A percentile compares a stretch with the other conserved stretches of the same genome.
Conservation (phyloP, 331 rosid genomes). For the Erythrophleum ivorense region DNA sequence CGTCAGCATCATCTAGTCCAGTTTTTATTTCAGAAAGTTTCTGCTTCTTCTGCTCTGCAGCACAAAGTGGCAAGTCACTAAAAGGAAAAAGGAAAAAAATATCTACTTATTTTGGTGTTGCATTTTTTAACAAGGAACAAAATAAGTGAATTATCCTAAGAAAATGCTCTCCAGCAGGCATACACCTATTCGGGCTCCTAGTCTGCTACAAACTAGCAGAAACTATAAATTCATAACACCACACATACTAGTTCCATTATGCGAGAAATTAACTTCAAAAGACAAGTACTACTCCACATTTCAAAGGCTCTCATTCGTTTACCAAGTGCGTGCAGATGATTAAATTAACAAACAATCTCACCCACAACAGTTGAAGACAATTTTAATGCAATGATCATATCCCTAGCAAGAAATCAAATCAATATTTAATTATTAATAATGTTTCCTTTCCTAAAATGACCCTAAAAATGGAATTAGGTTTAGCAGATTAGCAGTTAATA, state of each 20-base stretch:
- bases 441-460: neutral
- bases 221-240: neutral
- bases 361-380: neutral
- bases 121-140: neutral
- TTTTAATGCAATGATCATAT: neutral
- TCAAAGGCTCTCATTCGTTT: neutral
- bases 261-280: constrained; percentile 21
- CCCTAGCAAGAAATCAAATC: neutral
- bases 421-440: neutral
- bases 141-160: constrained; percentile 8
- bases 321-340: constrained; percentile 17
- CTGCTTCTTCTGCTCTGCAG: constrained; percentile 59
- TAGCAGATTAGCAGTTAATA: neutral
- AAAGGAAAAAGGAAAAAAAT: neutral
- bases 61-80: constrained; percentile 27
- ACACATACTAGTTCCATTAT: constrained; percentile 4
- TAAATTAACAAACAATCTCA: neutral
- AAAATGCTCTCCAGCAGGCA: constrained; percentile 27
- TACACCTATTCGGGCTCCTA: neutral
- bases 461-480: neutral
- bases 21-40: constrained; percentile 55
- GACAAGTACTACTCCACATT: neutral
- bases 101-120: neutral
- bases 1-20: constrained; percentile 66
- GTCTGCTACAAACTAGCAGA: constrained; percentile 17